phyloP scores from a whole-genome alignment of 202 grass and related monocot species.

The Zoysia matrella region DNA sequence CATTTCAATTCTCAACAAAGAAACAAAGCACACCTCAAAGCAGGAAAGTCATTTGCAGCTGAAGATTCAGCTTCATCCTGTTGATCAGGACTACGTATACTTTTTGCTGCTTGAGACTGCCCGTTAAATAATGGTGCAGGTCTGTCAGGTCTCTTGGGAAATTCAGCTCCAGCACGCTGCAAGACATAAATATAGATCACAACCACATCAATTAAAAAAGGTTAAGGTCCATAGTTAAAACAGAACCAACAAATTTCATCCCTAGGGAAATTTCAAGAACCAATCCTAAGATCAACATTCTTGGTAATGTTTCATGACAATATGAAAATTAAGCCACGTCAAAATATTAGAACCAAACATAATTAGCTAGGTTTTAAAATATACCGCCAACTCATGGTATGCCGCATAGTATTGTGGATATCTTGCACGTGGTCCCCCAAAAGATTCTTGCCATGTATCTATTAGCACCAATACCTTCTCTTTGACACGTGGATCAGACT shows the following conservation, averaged over 20 bases:
- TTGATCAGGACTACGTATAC: conserved; percentile 66
- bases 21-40: conserved; percentile 59
- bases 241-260: too few relatives aligned
- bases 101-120: conserved; percentile 64
- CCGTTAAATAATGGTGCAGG: conserved; percentile 69
- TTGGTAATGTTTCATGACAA: conserved; percentile 12
- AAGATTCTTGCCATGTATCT: conserved; percentile 97
- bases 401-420: too few relatives aligned
- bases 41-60: conserved; percentile 71
- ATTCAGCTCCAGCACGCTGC: conserved; percentile 87
- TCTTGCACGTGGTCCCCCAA: conserved; percentile 60
- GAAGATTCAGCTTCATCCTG: conserved; percentile 72
- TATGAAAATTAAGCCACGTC: conserved; percentile 13
- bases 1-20: conserved; percentile 24
- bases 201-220: conserved; percentile 39
- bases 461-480: conserved; percentile 86
- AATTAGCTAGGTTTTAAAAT: conserved; percentile 7
- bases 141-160: conserved; percentile 80
- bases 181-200: conserved; percentile 25
- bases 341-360: background rate
- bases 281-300: conserved; percentile 11
- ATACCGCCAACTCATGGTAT: conserved; percentile 85
- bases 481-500: conserved; percentile 83
- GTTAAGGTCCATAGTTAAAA: background rate
- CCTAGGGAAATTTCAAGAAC: background rate